phyloP scores from a whole-genome alignment of 2,329 filamentous ascomycete species.

The Zarea fungicola region DNA sequence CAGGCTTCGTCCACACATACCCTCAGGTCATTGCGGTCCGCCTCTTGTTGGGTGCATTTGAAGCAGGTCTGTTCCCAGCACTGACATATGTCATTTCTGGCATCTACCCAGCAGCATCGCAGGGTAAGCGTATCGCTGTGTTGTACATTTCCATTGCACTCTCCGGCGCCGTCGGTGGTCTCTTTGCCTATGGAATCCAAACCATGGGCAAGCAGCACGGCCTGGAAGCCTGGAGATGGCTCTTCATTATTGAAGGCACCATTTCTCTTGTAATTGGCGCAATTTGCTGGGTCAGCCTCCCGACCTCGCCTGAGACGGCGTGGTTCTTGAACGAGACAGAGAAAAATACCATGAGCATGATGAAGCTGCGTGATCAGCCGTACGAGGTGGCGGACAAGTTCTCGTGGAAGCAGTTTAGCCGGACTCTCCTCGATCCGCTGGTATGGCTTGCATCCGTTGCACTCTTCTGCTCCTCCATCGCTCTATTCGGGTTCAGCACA shows the following conservation, averaged over 20 bases:
- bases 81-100: conserved; percentile 28
- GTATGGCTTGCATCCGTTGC: conserved; percentile 29
- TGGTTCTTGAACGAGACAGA: conserved; percentile 40
- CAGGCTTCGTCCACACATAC: conserved; percentile 26
- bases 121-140: conserved; percentile 27
- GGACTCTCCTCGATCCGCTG: conserved; percentile 20
- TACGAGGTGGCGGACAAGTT: conserved; percentile 20
- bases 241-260: conserved; percentile 42
- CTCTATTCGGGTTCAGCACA: conserved; percentile 30
- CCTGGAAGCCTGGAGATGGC: conserved; percentile 45
- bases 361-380: conserved; percentile 22
- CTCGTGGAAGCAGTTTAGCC: conserved; percentile 19
- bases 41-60: conserved; percentile 30
- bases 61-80: conserved; percentile 30
- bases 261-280: conserved; percentile 27
- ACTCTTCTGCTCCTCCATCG: conserved; percentile 26
- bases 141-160: conserved; percentile 27
- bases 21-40: conserved; percentile 22
- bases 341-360: conserved; percentile 23
- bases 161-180: conserved; percentile 26
- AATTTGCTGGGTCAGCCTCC: conserved; percentile 35
- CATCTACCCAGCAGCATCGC: conserved; percentile 29
- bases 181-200: conserved; percentile 27
- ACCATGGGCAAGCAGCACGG: conserved; percentile 40
- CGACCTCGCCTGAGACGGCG: conserved; percentile 38